These are phyloP conservation scores for Rutstroemia sydowiana DNA, from an alignment of 2,329 filamentous ascomycete species.

Conservation along the genomic window DNA sequence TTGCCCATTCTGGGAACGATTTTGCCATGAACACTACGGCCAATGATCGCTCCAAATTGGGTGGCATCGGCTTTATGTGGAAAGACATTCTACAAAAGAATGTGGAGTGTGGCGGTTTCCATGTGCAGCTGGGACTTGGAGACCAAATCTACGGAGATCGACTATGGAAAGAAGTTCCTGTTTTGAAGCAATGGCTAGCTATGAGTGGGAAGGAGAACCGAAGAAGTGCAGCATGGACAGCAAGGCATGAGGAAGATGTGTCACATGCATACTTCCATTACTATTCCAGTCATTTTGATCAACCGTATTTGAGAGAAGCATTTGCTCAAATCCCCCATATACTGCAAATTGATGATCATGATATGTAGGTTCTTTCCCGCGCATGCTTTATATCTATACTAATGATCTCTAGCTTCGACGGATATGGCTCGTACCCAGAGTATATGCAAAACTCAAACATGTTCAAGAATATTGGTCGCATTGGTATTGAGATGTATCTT, in stretches of 20 bases:
- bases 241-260: constrained; percentile 90
- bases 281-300: constrained; percentile 97
- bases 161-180: constrained; percentile 90
- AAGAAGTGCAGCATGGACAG: constrained; percentile 86
- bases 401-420: constrained; percentile 67
- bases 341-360: constrained; percentile 89
- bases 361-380: constrained; percentile 65
- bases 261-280: constrained; percentile 97
- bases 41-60: constrained; percentile 76
- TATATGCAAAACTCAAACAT: constrained; percentile 98
- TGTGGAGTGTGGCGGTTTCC: constrained; percentile 90
- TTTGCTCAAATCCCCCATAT: constrained; percentile 97
- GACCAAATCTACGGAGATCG: constrained; percentile 94
- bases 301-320: constrained; percentile 86
- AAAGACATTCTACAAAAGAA: constrained; percentile 98
- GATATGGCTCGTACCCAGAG: constrained; percentile 92
- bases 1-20: constrained; percentile 93
- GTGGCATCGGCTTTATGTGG: constrained; percentile 95
- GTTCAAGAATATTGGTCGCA: constrained; percentile 95
- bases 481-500: constrained; percentile 96
- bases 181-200: constrained; percentile 89
- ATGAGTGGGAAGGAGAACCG: constrained; percentile 90
- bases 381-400: constrained; percentile 2
- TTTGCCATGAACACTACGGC: constrained; percentile 83
- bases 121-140: constrained; percentile 84